Conservation (phyloP, 768 basidiomycete species). For the Boletus fagicola region DNA sequence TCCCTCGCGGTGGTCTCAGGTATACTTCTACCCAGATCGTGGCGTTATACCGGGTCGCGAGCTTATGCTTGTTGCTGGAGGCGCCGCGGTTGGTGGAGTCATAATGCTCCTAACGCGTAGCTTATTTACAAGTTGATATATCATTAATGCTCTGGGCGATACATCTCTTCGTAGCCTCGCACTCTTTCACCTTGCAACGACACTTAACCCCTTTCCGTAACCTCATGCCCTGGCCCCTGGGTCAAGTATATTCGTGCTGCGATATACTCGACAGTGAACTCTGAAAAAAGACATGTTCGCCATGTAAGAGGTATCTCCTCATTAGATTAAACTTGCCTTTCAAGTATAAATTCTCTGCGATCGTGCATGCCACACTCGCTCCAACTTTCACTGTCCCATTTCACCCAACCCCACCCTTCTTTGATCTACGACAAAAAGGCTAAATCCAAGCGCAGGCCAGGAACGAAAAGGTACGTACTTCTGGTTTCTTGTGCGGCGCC, state of each 20-base stretch:
- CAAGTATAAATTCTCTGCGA: conserved; percentile 44
- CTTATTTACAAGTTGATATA: conserved; percentile 19
- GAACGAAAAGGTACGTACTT: conserved; percentile 40
- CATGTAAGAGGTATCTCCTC: neutral
- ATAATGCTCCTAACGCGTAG: conserved; percentile 24
- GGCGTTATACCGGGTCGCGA: conserved; percentile 18
- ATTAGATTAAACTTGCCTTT: conserved; percentile 36
- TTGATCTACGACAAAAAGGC: conserved; percentile 45
- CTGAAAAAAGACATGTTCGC: conserved; percentile 7
- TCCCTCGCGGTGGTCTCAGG: conserved; percentile 12
- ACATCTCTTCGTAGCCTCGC: neutral
- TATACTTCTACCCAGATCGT: conserved; percentile 10
- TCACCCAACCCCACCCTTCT: conserved; percentile 63
- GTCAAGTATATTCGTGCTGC: conserved; percentile 17
- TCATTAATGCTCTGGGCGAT: neutral
- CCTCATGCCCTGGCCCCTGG: neutral
- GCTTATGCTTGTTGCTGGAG: conserved; percentile 29
- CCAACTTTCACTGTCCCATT: conserved; percentile 58
- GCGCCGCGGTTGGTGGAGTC: conserved; percentile 29
- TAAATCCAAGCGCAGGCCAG: neutral
- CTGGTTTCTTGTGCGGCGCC: conserved; percentile 76
- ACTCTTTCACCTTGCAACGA: neutral
- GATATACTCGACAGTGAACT: conserved; percentile 33
- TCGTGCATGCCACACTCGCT: conserved; percentile 39
- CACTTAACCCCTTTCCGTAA: conserved; percentile 5